These are phyloP conservation scores for Creolimax fragrantissima DNA, from an alignment of 78 protist species.

Conservation along the genomic window DNA sequence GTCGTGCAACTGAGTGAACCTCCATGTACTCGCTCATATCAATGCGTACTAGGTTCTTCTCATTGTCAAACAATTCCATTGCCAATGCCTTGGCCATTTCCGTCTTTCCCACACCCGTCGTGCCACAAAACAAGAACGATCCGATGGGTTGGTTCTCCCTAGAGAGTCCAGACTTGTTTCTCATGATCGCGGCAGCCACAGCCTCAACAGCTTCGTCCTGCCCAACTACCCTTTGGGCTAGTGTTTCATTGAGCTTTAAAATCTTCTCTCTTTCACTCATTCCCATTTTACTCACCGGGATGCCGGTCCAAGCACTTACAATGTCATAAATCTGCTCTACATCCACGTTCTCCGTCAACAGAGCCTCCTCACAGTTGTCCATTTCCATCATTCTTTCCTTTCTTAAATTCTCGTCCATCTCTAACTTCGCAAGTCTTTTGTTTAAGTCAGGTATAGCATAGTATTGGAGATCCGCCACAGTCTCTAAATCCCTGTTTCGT, in stretches of 20 bases:
- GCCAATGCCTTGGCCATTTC: slow-evolving; percentile 94
- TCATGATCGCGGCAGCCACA: slow-evolving; percentile 83
- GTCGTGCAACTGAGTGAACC: slow-evolving; percentile 76
- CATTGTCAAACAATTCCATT: slow-evolving; percentile 80
- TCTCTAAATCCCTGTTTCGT: slow-evolving; percentile 59
- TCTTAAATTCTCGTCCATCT: not conserved
- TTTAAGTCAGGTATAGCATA: slow-evolving; percentile 81
- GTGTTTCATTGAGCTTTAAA: slow-evolving; percentile 54
- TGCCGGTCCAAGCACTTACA: slow-evolving; percentile 91
- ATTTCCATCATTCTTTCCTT: not conserved
- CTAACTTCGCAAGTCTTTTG: slow-evolving; percentile 32
- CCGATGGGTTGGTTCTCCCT: slow-evolving; percentile 77
- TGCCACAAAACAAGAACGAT: slow-evolving; percentile 87
- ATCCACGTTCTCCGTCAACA: slow-evolving; percentile 57
- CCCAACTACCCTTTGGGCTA: slow-evolving; percentile 87
- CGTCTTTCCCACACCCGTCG: slow-evolving; percentile 94
- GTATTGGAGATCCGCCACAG: slow-evolving; percentile 80
- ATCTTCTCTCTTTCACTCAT: slow-evolving; percentile 72
- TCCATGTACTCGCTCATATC: slow-evolving; percentile 98
- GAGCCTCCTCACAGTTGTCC: not conserved
- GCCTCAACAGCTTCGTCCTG: slow-evolving; percentile 92
- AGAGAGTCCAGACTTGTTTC: slow-evolving; percentile 86
- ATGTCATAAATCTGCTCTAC: slow-evolving; percentile 64
- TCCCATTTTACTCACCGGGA: slow-evolving; percentile 81
- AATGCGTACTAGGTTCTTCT: slow-evolving; percentile 79